phyloP scores from a whole-genome alignment of 2,329 filamentous ascomycete species.

The Aspergillus novofumigatus region DNA sequence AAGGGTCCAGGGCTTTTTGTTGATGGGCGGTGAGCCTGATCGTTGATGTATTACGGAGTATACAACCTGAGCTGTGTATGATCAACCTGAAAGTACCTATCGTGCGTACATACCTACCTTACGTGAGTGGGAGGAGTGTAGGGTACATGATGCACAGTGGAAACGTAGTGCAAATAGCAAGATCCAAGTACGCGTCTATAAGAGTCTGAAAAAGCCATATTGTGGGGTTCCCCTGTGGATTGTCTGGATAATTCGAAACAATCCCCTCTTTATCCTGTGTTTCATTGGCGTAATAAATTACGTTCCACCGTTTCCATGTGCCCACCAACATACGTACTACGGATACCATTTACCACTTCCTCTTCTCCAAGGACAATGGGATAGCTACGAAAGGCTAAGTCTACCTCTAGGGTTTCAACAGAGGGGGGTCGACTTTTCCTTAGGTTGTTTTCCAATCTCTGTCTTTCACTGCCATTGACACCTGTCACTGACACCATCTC shows the following conservation, averaged over 20 bases:
- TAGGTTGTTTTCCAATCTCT: background rate
- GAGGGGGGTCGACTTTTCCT: background rate
- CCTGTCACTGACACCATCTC: background rate
- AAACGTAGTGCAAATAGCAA: background rate
- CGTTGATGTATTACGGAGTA: conserved; percentile 4
- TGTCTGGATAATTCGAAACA: background rate
- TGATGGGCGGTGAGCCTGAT: conserved; percentile 8
- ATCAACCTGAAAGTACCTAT: too few relatives aligned
- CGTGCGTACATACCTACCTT: too few relatives aligned
- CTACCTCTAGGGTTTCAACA: background rate
- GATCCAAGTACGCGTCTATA: background rate
- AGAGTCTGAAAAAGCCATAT: background rate
- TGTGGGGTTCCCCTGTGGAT: background rate
- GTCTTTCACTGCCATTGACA: background rate
- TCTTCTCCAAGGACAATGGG: too few relatives aligned
- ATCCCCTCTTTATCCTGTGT: background rate
- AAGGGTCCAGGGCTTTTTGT: conserved; percentile 1
- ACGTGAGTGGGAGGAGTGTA: background rate
- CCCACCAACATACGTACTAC: background rate
- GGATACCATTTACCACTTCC: too few relatives aligned
- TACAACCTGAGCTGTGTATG: background rate
- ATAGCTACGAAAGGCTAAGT: background rate
- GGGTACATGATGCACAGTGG: background rate
- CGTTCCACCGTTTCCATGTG: background rate
- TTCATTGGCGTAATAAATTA: background rate